phyloP scores from a whole-genome alignment of 169 alveolate species.

The Besnoitia besnoiti region DNA sequence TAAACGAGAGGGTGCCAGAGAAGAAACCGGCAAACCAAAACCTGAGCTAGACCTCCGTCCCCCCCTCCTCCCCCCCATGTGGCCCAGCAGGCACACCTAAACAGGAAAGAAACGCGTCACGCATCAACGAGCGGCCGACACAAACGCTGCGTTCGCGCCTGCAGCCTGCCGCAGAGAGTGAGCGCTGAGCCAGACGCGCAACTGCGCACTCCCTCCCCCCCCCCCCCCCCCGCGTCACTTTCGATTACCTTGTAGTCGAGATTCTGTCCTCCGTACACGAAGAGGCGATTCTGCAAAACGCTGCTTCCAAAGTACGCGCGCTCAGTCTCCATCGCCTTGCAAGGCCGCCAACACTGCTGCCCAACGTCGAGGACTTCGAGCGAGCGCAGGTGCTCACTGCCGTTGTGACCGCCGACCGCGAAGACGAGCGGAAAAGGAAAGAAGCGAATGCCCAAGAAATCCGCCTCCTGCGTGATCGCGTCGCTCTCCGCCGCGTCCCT shows the following conservation, averaged over 20 bases:
- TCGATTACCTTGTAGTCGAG: slow-evolving; percentile 82
- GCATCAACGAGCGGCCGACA: not conserved
- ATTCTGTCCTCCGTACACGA: slow-evolving; percentile 91
- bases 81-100: no score
- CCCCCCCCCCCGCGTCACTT: not conserved
- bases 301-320: slow-evolving; percentile 69
- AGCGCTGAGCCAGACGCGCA: not conserved
- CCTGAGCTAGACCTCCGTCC: no score
- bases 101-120: not conserved
- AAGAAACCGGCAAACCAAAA: not conserved
- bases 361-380: slow-evolving; percentile 85
- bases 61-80: no score
- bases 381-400: slow-evolving; percentile 80
- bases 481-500: slow-evolving; percentile 83
- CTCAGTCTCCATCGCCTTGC: slow-evolving; percentile 86
- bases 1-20: not conserved
- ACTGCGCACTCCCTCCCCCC: not conserved
- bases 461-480: slow-evolving; percentile 81
- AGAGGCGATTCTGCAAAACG: slow-evolving; percentile 77
- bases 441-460: slow-evolving; percentile 82
- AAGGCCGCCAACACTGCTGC: slow-evolving; percentile 88
- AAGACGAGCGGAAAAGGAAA: slow-evolving; percentile 86
- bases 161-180: not conserved
- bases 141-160: not conserved
- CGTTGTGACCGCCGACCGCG: slow-evolving; percentile 86